These are phyloP conservation scores for Solanum hybrid DNA, from an alignment of 305 asterid species.

Conservation along the genomic window DNA sequence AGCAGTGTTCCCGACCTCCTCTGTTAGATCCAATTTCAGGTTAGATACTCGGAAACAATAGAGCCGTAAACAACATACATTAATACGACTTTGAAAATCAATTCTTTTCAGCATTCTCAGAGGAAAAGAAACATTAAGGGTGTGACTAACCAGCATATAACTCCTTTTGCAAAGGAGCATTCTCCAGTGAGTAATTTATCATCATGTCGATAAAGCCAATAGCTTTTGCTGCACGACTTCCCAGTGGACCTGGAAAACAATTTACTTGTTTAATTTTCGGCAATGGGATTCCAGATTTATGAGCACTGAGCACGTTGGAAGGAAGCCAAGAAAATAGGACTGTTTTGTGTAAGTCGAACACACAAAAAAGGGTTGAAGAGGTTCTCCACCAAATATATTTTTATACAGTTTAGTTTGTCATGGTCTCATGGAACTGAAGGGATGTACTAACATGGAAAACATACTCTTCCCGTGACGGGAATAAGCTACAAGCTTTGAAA, in stretches of 20 bases:
- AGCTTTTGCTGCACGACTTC: slow-evolving; percentile 93
- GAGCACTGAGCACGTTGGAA: background rate
- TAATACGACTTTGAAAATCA: background rate
- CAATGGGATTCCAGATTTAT: background rate
- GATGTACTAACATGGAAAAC: background rate
- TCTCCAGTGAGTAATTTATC: slow-evolving; percentile 78
- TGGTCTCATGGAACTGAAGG: background rate
- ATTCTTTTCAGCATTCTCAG: background rate
- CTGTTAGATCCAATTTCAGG: slow-evolving; percentile 31
- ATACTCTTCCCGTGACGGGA: background rate
- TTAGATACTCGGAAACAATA: background rate
- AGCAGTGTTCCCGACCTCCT: slow-evolving; percentile 85
- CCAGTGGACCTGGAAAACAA: slow-evolving; percentile 50
- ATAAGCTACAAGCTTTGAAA: background rate
- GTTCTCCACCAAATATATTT: background rate
- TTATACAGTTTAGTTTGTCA: background rate
- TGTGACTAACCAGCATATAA: slow-evolving; percentile 28
- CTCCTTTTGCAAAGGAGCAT: slow-evolving; percentile 66
- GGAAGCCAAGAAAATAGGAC: background rate
- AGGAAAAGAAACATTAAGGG: background rate
- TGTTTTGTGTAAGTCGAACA: background rate
- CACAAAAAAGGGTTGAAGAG: background rate
- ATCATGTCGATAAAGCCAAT: slow-evolving; percentile 90
- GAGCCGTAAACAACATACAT: background rate
- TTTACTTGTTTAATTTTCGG: background rate